Evolutionary conservation across 305 asterid species (phyloP).

Genomic region (Caryopteris hybrid): DNA sequence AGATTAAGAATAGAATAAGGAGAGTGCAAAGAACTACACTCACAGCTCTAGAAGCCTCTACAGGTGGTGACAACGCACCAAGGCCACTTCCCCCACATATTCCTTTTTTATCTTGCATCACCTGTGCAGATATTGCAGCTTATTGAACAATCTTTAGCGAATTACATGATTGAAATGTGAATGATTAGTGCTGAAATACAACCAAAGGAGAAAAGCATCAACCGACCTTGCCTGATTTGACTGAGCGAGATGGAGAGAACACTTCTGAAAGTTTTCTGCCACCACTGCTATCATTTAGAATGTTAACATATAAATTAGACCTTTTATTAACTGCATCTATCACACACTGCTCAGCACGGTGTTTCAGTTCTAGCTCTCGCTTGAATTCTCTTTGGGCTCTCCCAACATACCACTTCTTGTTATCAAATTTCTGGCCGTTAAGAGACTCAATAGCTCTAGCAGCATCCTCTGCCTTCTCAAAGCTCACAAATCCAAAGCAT

Average conservation of each 20-base stretch:
- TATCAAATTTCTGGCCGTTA: conserved; percentile 53
- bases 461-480: conserved; percentile 82
- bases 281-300: conserved; percentile 52
- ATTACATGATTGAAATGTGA: background rate
- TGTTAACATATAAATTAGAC: conserved; percentile 52
- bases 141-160: background rate
- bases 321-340: conserved; percentile 61
- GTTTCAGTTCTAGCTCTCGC: conserved; percentile 55
- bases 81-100: conserved; percentile 59
- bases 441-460: conserved; percentile 71
- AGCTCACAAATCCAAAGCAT: conserved; percentile 86
- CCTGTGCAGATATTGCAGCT: conserved; percentile 31
- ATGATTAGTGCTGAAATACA: background rate
- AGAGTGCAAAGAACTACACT: conserved; percentile 1
- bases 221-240: conserved; percentile 72
- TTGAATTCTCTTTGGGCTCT: conserved; percentile 68
- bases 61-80: conserved; percentile 61
- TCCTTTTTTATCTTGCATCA: conserved; percentile 65
- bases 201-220: background rate
- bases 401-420: conserved; percentile 75
- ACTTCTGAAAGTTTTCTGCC: conserved; percentile 64
- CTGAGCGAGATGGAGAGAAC: conserved; percentile 55
- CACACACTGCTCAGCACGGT: conserved; percentile 51
- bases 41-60: conserved; percentile 64
- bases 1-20: background rate